Conservation (phyloP, 2,329 filamentous ascomycete genomes). For the Fusarium succisae region DNA sequence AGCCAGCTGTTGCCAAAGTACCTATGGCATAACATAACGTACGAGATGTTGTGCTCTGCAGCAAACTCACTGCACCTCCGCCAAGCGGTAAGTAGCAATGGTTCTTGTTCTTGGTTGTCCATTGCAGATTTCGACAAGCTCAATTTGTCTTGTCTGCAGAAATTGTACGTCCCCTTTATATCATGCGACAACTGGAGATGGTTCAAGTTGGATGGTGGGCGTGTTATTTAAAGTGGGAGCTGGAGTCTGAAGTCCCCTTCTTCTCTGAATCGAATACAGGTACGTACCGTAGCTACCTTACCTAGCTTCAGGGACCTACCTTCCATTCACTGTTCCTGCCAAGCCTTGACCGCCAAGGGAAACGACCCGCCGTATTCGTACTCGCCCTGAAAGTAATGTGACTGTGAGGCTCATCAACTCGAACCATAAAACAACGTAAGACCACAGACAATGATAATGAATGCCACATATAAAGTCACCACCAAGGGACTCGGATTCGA, state of each 20-base stretch:
- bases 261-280: neutral
- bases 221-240: constrained; percentile 19
- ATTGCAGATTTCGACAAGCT: constrained; percentile 11
- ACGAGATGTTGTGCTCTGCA: constrained; percentile 40
- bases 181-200: constrained; percentile 21
- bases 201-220: constrained; percentile 1
- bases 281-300: constrained; percentile 8
- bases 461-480: neutral
- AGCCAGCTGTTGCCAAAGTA: neutral
- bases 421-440: neutral
- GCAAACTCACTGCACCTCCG: constrained; percentile 32
- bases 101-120: constrained; percentile 32
- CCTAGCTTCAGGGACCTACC: neutral
- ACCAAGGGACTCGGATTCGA: neutral
- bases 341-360: constrained; percentile 24
- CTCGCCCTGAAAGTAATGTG: constrained; percentile 3
- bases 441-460: neutral
- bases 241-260: constrained; percentile 2
- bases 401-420: neutral
- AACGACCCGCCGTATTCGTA: constrained; percentile 37
- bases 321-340: constrained; percentile 21
- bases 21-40: neutral
- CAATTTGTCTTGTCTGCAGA: neutral
- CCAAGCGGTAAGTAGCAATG: constrained; percentile 33
- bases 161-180: constrained; percentile 24